A percentile compares a stretch with the other conserved stretches of the same genome.
These are phyloP conservation scores for Rhizopus sp. DNA, from an alignment of 371 early-diverging fungal species.

Conservation along the genomic window DNA sequence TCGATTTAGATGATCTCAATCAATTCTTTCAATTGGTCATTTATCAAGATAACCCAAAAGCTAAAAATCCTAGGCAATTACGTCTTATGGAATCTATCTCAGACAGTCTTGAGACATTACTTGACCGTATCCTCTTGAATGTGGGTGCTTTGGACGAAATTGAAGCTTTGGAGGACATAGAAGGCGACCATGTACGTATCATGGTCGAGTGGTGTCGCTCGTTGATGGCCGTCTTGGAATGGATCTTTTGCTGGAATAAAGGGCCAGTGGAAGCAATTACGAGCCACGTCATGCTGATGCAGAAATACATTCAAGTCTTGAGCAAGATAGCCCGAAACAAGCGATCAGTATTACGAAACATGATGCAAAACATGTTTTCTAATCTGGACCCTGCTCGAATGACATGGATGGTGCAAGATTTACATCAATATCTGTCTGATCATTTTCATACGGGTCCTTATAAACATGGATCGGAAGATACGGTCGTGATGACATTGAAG, in stretches of 20 bases:
- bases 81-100: conserved; percentile 30
- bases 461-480: conserved; percentile 57
- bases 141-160: conserved; percentile 19
- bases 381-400: conserved; percentile 24
- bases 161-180: conserved; percentile 16
- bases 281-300: conserved; percentile 28
- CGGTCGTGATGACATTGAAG: conserved; percentile 63
- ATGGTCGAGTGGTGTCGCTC: conserved; percentile 47
- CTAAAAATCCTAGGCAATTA: conserved; percentile 8
- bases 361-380: conserved; percentile 16
- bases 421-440: conserved; percentile 38
- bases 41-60: conserved; percentile 1
- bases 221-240: conserved; percentile 31
- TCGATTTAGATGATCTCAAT: conserved; percentile 19
- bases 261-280: conserved; percentile 11
- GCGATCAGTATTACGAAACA: conserved; percentile 8
- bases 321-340: conserved; percentile 27
- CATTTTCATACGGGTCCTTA: conserved; percentile 58
- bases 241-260: conserved; percentile 30
- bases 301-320: conserved; percentile 39
- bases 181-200: conserved; percentile 13
- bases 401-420: conserved; percentile 22
- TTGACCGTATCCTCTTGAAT: conserved; percentile 45
- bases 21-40: conserved; percentile 20
- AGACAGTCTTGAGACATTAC: conserved; percentile 42